These are phyloP conservation scores for Boechera retrofracta DNA, from an alignment of 345 rosid species.

Conservation along the genomic window DNA sequence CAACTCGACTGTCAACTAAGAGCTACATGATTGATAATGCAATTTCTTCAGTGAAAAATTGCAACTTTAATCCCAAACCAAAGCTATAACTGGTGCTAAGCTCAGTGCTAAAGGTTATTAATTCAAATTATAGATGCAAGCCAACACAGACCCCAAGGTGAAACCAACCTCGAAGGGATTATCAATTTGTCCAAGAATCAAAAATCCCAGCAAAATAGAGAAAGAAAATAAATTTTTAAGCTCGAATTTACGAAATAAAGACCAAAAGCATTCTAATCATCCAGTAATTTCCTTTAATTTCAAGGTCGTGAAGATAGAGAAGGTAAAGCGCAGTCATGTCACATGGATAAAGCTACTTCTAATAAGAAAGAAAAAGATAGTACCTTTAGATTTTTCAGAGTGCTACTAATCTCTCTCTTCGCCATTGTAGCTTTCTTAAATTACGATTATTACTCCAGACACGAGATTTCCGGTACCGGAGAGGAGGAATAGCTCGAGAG, in stretches of 20 bases:
- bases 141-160: neutral
- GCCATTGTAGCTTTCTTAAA: constrained; percentile 54
- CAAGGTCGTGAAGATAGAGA: neutral
- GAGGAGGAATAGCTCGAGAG: constrained; percentile 3
- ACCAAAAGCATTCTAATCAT: neutral
- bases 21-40: neutral
- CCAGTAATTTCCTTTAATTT: neutral
- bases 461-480: constrained; percentile 28
- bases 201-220: neutral
- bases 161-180: neutral
- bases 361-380: neutral
- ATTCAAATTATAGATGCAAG: constrained; percentile 1
- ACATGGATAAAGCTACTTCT: constrained; percentile 1
- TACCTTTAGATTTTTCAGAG: constrained; percentile 91
- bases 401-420: constrained; percentile 85
- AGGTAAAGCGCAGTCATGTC: constrained; percentile 13
- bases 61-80: constrained; percentile 23
- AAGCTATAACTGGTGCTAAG: neutral
- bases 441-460: neutral
- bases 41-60: neutral
- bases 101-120: neutral
- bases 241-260: neutral
- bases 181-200: neutral
- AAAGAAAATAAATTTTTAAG: neutral
- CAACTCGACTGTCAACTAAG: neutral